A percentile compares a stretch with the other conserved stretches of the same genome.
These are phyloP conservation scores for Glaciozyma antarctica DNA, from an alignment of 768 basidiomycete genomes.

Conservation along the genomic window DNA sequence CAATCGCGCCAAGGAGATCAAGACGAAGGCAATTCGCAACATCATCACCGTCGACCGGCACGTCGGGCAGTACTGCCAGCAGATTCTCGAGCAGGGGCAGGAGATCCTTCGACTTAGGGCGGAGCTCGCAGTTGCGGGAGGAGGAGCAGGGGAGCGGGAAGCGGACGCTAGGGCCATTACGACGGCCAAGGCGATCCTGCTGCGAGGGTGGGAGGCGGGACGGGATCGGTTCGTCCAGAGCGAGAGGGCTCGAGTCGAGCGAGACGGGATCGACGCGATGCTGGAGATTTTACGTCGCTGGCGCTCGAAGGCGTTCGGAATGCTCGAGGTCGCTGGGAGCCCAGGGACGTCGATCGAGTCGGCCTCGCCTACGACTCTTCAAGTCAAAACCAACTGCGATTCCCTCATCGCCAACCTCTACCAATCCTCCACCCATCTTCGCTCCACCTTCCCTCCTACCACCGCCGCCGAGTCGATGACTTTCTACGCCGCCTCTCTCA, in stretches of 20 bases:
- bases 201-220: conserved; percentile 14
- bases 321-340: not conserved
- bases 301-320: conserved; percentile 12
- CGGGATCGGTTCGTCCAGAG: conserved; percentile 3
- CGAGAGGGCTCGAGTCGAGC: conserved; percentile 9
- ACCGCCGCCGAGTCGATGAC: conserved; percentile 7
- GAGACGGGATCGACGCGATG: conserved; percentile 1
- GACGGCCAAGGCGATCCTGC: conserved; percentile 7
- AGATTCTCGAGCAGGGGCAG: conserved; percentile 75
- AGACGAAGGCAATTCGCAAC: conserved; percentile 91
- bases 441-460: not conserved
- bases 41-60: conserved; percentile 90
- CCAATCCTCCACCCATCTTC: not conserved
- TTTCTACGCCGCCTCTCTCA: conserved; percentile 2
- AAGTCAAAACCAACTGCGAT: conserved; percentile 6
- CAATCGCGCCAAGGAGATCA: conserved; percentile 95
- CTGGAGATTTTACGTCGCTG: conserved; percentile 12
- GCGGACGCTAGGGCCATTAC: conserved; percentile 41
- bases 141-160: conserved; percentile 46
- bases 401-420: conserved; percentile 9
- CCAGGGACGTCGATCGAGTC: conserved; percentile 2
- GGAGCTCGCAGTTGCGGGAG: conserved; percentile 64
- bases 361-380: not conserved
- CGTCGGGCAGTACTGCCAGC: conserved; percentile 89
- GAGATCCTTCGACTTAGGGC: conserved; percentile 79